A percentile compares a stretch with the other conserved stretches of the same genome.
Evolutionary conservation across 352 stramenopile species (phyloP).

Genomic region (Phytopythium helicoides): DNA sequence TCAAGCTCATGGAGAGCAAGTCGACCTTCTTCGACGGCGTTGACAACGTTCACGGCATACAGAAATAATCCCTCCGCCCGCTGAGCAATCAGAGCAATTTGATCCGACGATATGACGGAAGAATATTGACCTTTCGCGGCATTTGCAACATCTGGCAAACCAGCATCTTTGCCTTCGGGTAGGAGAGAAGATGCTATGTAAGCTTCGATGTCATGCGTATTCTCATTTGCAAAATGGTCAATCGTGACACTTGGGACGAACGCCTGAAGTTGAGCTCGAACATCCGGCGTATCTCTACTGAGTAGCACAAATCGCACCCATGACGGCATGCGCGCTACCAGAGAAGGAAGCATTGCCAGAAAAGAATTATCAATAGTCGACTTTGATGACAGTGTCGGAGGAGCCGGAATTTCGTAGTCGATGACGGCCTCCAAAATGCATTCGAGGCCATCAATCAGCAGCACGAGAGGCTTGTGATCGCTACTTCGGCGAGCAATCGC

Average conservation of each 20-base stretch:
- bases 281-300: constrained; percentile 57
- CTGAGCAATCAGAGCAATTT: constrained; percentile 47
- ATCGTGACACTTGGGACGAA: constrained; percentile 44
- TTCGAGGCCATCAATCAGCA: constrained; percentile 70
- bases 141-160: not conserved
- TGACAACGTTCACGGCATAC: constrained; percentile 76
- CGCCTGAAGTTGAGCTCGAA: constrained; percentile 55
- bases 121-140: not conserved
- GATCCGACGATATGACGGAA: constrained; percentile 23
- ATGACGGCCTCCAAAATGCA: constrained; percentile 29
- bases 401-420: constrained; percentile 7
- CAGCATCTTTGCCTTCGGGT: not conserved
- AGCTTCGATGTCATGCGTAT: constrained; percentile 42
- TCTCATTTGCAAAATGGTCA: constrained; percentile 43
- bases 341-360: constrained; percentile 49
- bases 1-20: constrained; percentile 47
- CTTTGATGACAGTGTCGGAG: constrained; percentile 13
- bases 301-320: constrained; percentile 70
- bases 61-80: constrained; percentile 66
- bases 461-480: constrained; percentile 42
- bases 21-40: constrained; percentile 52
- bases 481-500: constrained; percentile 51
- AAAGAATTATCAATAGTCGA: constrained; percentile 43
- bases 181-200: constrained; percentile 1
- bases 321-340: constrained; percentile 48